Evolutionary conservation across 2,329 filamentous ascomycete genomes (phyloP).

Genomic region (Mariannaea sp.): DNA sequence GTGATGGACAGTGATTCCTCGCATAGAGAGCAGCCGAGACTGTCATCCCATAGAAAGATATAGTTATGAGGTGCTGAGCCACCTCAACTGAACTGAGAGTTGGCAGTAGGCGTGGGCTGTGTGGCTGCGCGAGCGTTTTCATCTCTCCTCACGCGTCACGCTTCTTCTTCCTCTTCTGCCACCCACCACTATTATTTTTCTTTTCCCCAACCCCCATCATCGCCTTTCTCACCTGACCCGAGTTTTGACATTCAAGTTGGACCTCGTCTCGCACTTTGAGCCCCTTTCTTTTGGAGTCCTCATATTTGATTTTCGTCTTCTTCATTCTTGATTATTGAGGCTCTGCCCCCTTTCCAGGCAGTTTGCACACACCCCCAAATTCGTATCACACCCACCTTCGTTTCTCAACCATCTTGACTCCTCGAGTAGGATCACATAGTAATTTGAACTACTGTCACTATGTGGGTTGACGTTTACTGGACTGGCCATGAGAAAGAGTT

Average conservation of each 20-base stretch:
- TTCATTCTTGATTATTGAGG: too few species aligned
- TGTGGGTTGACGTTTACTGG: conserved; percentile 64
- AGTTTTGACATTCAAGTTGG: background rate
- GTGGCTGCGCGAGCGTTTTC: too few species aligned
- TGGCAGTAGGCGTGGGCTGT: too few species aligned
- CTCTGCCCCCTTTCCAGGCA: too few species aligned
- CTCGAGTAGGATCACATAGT: background rate
- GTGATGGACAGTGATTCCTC: background rate
- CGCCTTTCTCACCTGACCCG: background rate
- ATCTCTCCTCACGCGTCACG: background rate
- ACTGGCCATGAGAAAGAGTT: conserved; percentile 59
- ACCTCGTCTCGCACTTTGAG: background rate
- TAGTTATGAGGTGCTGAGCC: too few species aligned
- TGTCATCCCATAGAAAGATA: background rate
- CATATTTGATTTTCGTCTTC: background rate
- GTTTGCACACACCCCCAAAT: too few species aligned
- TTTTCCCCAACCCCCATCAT: background rate
- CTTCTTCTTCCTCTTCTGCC: background rate
- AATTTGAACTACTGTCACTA: conserved; percentile 34
- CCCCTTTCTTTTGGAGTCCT: background rate
- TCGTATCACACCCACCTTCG: background rate
- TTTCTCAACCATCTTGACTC: background rate
- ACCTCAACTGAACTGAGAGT: too few species aligned
- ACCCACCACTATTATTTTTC: background rate
- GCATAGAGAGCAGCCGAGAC: background rate